Conservation (phyloP, 2,329 filamentous ascomycete species). For the Westerdykella sp. region DNA sequence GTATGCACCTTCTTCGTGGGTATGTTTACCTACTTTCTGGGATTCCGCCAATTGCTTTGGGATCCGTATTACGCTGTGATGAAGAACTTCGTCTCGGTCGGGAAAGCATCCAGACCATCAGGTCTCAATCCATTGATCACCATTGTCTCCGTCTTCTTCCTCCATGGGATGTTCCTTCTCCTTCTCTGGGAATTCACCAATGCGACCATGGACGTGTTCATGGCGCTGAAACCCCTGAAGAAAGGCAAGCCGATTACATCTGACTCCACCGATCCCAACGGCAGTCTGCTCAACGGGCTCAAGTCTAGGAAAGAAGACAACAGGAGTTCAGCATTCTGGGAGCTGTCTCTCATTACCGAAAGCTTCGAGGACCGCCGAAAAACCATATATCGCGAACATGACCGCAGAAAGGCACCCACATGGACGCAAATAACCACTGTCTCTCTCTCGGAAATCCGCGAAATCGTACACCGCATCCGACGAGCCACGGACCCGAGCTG, state of each 20-base stretch:
- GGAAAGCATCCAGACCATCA: slow-evolving; percentile 57
- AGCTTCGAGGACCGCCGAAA: slow-evolving; percentile 69
- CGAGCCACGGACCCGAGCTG: slow-evolving; percentile 34
- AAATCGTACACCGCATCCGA: slow-evolving; percentile 62
- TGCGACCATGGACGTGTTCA: slow-evolving; percentile 69
- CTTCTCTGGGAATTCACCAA: slow-evolving; percentile 74
- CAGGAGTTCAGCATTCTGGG: slow-evolving; percentile 84
- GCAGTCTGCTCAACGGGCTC: slow-evolving; percentile 76
- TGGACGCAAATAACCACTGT: slow-evolving; percentile 72
- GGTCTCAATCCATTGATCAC: slow-evolving; percentile 52
- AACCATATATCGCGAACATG: slow-evolving; percentile 79
- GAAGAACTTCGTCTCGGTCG: slow-evolving; percentile 68
- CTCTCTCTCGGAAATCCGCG: slow-evolving; percentile 63
- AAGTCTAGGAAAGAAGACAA: slow-evolving; percentile 75
- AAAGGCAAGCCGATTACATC: slow-evolving; percentile 75
- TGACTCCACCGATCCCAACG: slow-evolving; percentile 86
- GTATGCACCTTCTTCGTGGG: slow-evolving; percentile 44
- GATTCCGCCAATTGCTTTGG: slow-evolving; percentile 28
- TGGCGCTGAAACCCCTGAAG: slow-evolving; percentile 76
- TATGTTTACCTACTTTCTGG: slow-evolving; percentile 22
- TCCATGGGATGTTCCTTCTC: slow-evolving; percentile 60
- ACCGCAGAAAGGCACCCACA: slow-evolving; percentile 69
- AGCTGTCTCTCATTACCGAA: slow-evolving; percentile 72
- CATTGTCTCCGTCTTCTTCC: slow-evolving; percentile 47
- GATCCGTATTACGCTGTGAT: slow-evolving; percentile 61